phyloP scores from a whole-genome alignment of 306 rosid genomes.

The Cicer bijugum region DNA sequence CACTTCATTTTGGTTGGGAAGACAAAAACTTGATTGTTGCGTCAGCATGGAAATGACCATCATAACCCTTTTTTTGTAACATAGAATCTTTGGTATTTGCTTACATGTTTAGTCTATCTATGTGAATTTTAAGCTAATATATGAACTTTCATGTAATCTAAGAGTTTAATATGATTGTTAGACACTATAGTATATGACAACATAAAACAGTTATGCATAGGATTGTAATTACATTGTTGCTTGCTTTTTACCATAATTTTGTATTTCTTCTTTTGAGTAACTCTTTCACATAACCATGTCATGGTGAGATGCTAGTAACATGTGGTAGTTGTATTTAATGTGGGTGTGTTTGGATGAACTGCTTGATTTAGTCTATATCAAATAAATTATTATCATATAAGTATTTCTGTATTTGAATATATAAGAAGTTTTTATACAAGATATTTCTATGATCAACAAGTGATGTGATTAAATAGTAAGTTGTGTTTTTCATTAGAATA shows the following conservation, averaged over 20 bases:
- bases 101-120: constrained; percentile 43
- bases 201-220: constrained; percentile 30
- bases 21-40: constrained; percentile 84
- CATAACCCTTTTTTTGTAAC: constrained; percentile 13
- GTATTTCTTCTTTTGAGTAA: neutral
- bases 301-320: neutral
- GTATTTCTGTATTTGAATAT: neutral
- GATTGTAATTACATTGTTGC: constrained; percentile 16
- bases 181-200: neutral
- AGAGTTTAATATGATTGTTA: constrained; percentile 2
- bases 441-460: too few relatives aligned
- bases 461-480: too few relatives aligned
- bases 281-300: neutral
- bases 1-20: constrained; percentile 91
- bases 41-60: constrained; percentile 83
- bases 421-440: neutral
- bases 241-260: neutral
- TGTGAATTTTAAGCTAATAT: constrained; percentile 42
- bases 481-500: too few relatives aligned
- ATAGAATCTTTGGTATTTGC: constrained; percentile 31
- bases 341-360: too few relatives aligned
- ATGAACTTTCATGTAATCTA: constrained; percentile 33
- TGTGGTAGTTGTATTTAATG: neutral
- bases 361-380: neutral
- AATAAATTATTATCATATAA: neutral